Conservation (phyloP, 2,329 filamentous ascomycete species). For the Penicillium rolfsii region DNA sequence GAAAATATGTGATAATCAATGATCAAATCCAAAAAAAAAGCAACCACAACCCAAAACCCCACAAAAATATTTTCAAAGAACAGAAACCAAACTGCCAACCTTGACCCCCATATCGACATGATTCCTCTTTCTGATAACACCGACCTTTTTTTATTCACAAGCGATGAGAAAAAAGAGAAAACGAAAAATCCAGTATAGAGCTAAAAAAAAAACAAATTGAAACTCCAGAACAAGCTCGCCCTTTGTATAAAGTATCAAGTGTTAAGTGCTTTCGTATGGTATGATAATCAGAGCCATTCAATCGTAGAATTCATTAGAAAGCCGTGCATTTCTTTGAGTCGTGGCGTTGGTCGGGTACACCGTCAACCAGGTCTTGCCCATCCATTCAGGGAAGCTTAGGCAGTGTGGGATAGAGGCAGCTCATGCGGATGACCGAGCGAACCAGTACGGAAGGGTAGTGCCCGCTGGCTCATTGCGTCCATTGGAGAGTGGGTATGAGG, state of each 20-base stretch:
- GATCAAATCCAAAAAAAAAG: not conserved
- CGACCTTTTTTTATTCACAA: conserved; percentile 32
- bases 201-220: not conserved
- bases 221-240: conserved; percentile 24
- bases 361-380: conserved; percentile 25
- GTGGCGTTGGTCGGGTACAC: conserved; percentile 6
- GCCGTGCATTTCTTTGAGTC: conserved; percentile 11
- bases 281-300: conserved; percentile 31
- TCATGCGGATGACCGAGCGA: conserved; percentile 38
- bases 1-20: not conserved
- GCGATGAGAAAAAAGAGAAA: conserved; percentile 5
- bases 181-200: conserved; percentile 7
- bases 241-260: conserved; percentile 20
- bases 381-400: conserved; percentile 17
- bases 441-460: conserved; percentile 37
- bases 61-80: conserved; percentile 19
- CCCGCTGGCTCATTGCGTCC: conserved; percentile 25
- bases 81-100: conserved; percentile 7
- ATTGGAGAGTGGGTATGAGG: conserved; percentile 24
- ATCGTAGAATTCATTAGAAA: conserved; percentile 34
- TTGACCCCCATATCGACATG: conserved; percentile 17
- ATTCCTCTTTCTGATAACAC: conserved; percentile 15
- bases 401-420: conserved; percentile 26
- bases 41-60: conserved; percentile 5
- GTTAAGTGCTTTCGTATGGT: conserved; percentile 23